Base-by-base conservation (phyloP, 352 stramenopile species). In the Phytophthora europaea region DNA sequence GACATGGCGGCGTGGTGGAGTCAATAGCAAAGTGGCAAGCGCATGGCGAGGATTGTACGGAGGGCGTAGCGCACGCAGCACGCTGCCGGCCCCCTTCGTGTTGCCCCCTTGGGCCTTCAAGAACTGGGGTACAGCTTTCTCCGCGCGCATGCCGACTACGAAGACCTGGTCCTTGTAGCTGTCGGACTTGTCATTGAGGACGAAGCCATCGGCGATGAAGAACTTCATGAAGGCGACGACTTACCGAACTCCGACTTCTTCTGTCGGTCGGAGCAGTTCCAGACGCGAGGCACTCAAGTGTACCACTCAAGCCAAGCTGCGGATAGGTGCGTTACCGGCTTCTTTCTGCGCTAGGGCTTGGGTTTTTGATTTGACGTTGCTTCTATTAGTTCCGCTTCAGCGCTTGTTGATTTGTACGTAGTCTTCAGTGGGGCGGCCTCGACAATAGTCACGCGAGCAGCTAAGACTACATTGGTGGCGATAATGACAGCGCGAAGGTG, bases 191-290 rank as follows among this genome's bases (percentile, higher is more conserved):
- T n/a, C n/a, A n/a, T n/a, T n/a, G n/a, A 78, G 61, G n/a, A 20
- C n/a, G 47, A 70, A 73, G 2, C 70, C 65, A 7, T 47, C 60
- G 18, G 65, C 50, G 12, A 78, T 13, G 33, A 71, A 74, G 1
- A 74, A 22, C 51, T 70, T 70, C 61, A 71, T 73, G 47, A 69
- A 67, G 22, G 65, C 61, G 8, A 74, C 65, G 26, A 69, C 20
- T 22, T 55, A 20, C 36, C 62, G 61, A 34, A 65, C 4, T 78
- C 72, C 0, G 61, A 72, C 26, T 75, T 75, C 66, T 78, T 78
- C 16, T 70, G 61, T 4, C 70, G 58, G 22, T 70, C 51, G 12
- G 0, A 13, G 2, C 36, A 63, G 4, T 58, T n/a, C 57, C 56
- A 75, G 13, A 68, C 45, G 8, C 16, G 61, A 15, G 61, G 66